A percentile compares a stretch with the other conserved stretches of the same genome.
phyloP scores from a whole-genome alignment of 1,284 basidiomycete species.

The Cryptococcus sp. region DNA sequence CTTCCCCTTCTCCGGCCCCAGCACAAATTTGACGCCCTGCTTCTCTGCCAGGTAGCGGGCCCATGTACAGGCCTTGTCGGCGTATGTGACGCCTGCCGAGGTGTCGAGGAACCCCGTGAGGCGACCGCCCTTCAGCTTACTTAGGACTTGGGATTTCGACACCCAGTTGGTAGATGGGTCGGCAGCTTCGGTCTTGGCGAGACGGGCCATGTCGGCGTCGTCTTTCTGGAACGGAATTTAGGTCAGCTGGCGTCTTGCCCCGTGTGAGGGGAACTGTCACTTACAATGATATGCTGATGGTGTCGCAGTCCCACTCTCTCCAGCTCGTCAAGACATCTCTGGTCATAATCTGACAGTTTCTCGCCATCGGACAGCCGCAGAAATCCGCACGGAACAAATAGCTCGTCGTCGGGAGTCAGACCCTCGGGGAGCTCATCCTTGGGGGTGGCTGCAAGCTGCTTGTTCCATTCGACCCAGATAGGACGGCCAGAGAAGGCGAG shows the following conservation, averaged over 20 bases:
- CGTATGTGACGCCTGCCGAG: conserved; percentile 22
- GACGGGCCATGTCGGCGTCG: conserved; percentile 5
- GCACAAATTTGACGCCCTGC: conserved; percentile 23
- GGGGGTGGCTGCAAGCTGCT: conserved; percentile 7
- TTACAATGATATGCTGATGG: conserved; percentile 16
- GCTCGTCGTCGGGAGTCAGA: conserved; percentile 11
- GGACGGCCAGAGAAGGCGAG: conserved; percentile 20
- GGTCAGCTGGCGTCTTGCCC: background rate
- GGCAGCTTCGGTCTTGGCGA: conserved; percentile 1
- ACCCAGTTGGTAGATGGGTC: conserved; percentile 8
- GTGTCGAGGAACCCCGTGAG: conserved; percentile 22
- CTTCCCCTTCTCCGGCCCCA: conserved; percentile 15
- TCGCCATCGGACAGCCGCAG: conserved; percentile 12
- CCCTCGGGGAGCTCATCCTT: conserved; percentile 18
- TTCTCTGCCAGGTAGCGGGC: conserved; percentile 19
- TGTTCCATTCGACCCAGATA: conserved; percentile 27
- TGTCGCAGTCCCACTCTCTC: conserved; percentile 17
- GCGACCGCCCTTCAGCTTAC: conserved; percentile 1
- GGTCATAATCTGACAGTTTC: conserved; percentile 14
- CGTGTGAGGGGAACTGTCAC: background rate
- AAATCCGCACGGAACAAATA: conserved; percentile 20
- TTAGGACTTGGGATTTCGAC: conserved; percentile 2
- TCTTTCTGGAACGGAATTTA: conserved; percentile 15
- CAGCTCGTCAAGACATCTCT: conserved; percentile 13
- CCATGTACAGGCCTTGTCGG: conserved; percentile 26